These are phyloP conservation scores for Dacryopinax primogenitus DNA, from an alignment of 768 basidiomycete species.

Conservation along the genomic window DNA sequence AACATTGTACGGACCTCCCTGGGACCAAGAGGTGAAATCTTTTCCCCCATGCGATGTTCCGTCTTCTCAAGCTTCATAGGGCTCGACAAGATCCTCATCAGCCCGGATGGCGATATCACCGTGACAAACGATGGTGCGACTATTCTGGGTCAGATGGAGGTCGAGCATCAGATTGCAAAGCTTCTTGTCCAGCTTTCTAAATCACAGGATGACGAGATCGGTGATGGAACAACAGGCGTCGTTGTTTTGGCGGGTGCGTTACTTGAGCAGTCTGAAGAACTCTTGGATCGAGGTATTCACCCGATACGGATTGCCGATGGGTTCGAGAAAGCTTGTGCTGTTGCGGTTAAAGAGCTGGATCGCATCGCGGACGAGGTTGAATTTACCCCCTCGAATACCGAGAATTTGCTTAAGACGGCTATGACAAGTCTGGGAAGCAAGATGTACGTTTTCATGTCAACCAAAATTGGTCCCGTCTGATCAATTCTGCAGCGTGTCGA, in stretches of 20 bases:
- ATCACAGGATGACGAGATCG: constrained; percentile 99
- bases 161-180: constrained; percentile 98
- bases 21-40: constrained; percentile 67
- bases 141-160: constrained; percentile 96
- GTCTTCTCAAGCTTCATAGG: constrained; percentile 35
- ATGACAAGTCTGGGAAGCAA: constrained; percentile 96
- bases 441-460: constrained; percentile 48
- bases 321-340: constrained; percentile 84
- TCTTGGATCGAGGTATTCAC: constrained; percentile 99
- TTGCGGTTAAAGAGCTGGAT: constrained; percentile 84
- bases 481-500: constrained; percentile 61
- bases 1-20: constrained; percentile 92
- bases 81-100: constrained; percentile 87
- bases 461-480: background rate
- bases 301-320: constrained; percentile 99
- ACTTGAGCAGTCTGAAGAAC: constrained; percentile 80
- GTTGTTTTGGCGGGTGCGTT: constrained; percentile 98
- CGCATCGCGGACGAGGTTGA: constrained; percentile 79
- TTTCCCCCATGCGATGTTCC: background rate
- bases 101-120: constrained; percentile 95
- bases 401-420: constrained; percentile 83
- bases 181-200: constrained; percentile 91
- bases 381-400: constrained; percentile 68
- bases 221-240: constrained; percentile 97
- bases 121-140: constrained; percentile 99